phyloP scores from a whole-genome alignment of 1,284 basidiomycete species.

The Tilletia caries region DNA sequence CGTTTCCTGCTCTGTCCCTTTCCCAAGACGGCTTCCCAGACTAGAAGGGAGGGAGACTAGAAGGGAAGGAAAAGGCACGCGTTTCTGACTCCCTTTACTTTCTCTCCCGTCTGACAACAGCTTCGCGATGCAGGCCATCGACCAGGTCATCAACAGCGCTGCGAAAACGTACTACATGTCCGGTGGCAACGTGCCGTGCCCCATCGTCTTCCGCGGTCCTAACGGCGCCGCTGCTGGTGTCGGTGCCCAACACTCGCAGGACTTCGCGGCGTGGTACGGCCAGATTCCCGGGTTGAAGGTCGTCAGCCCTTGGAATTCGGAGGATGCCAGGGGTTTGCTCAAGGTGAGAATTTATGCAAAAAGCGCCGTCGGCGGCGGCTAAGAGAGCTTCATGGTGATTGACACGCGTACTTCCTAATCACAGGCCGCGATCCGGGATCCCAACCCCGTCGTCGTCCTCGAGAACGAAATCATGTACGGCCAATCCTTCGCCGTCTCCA shows the following conservation, averaged over 20 bases:
- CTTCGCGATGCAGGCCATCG: conserved; percentile 69
- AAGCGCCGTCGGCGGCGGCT: neutral
- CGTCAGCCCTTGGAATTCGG: conserved; percentile 91
- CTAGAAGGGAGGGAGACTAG: too few relatives aligned
- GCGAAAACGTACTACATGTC: conserved; percentile 99
- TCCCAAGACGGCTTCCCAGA: too few relatives aligned
- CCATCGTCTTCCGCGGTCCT: conserved; percentile 98
- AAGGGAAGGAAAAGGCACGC: neutral
- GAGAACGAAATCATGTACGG: conserved; percentile 99
- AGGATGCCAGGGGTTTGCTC: conserved; percentile 96
- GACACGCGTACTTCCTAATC: too few relatives aligned
- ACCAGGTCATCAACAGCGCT: conserved; percentile 99
- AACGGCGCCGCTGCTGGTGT: conserved; percentile 98
- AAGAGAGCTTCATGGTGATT: too few relatives aligned
- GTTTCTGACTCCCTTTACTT: too few relatives aligned
- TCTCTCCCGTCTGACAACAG: neutral
- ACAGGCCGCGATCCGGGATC: conserved; percentile 91
- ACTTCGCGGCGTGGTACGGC: conserved; percentile 75
- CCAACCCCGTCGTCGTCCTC: conserved; percentile 95
- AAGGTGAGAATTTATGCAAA: conserved; percentile 64
- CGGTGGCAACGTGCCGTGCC: conserved; percentile 93
- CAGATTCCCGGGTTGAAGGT: conserved; percentile 95
- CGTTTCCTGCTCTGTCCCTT: neutral
- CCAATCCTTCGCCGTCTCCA: conserved; percentile 88
- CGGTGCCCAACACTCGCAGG: conserved; percentile 66